phyloP scores from a whole-genome alignment of 2,329 filamentous ascomycete genomes.

The Chaetomiaceae sp. region DNA sequence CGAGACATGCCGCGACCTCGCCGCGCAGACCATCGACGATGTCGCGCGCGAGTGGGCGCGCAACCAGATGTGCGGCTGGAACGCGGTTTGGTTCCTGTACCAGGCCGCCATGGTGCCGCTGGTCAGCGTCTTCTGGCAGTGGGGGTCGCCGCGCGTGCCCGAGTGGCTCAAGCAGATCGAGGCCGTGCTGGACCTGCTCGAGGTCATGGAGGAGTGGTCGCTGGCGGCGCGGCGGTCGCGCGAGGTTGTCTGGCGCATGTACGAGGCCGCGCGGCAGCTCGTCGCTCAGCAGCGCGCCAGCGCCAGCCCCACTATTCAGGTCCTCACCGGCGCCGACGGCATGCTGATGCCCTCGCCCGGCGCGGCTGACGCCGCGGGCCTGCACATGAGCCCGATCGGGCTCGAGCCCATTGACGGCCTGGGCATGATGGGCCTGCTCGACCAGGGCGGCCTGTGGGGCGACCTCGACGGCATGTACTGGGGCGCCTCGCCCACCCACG shows the following conservation, averaged over 20 bases:
- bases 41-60: conserved; percentile 65
- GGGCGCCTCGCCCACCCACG: conserved; percentile 21
- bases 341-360: conserved; percentile 28
- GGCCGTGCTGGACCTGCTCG: conserved; percentile 54
- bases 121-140: conserved; percentile 68
- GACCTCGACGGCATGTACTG: conserved; percentile 53
- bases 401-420: conserved; percentile 45
- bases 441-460: conserved; percentile 50
- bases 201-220: conserved; percentile 61
- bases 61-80: conserved; percentile 75
- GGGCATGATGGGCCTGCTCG: conserved; percentile 49
- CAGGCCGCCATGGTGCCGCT: conserved; percentile 76
- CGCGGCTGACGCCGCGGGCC: conserved; percentile 29
- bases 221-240: conserved; percentile 57
- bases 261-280: conserved; percentile 48
- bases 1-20: conserved; percentile 63
- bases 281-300: conserved; percentile 27
- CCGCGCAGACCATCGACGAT: conserved; percentile 66
- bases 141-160: conserved; percentile 42
- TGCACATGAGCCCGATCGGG: conserved; percentile 49
- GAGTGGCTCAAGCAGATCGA: conserved; percentile 56
- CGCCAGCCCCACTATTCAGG: conserved; percentile 26
- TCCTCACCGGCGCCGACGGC: conserved; percentile 33
- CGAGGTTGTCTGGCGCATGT: conserved; percentile 60
- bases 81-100: conserved; percentile 76